Conservation (phyloP, 768 basidiomycete species). For the Naganishia randhawae region DNA sequence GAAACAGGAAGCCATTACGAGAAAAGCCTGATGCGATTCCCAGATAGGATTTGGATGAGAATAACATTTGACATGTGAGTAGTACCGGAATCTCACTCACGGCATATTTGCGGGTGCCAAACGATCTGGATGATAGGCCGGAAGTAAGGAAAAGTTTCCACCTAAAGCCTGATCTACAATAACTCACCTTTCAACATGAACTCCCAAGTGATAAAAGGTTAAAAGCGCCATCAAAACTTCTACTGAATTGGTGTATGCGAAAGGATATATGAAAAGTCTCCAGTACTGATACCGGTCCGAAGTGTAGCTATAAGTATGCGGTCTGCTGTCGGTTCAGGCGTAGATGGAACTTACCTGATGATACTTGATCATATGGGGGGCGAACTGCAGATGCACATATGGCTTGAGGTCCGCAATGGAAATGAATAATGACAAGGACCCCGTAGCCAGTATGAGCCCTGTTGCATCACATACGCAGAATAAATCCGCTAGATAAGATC, state of each 20-base stretch:
- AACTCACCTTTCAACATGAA: slow-evolving; percentile 65
- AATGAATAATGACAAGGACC: slow-evolving; percentile 66
- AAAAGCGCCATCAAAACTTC: slow-evolving; percentile 75
- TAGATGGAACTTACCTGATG: slow-evolving; percentile 64
- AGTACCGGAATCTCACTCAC: too few relatives aligned
- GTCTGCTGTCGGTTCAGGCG: neutral
- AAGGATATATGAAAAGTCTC: slow-evolving; percentile 69
- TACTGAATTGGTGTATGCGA: slow-evolving; percentile 77
- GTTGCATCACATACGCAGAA: neutral
- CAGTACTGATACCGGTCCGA: slow-evolving; percentile 62
- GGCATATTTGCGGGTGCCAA: slow-evolving; percentile 81
- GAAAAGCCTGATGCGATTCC: slow-evolving; percentile 84
- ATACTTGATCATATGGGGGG: slow-evolving; percentile 83
- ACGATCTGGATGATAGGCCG: too few relatives aligned
- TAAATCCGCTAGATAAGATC: neutral
- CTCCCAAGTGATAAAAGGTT: slow-evolving; percentile 65
- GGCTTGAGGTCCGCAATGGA: slow-evolving; percentile 83
- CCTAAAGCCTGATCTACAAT: neutral
- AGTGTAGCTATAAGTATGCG: neutral
- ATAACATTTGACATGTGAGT: too few relatives aligned
- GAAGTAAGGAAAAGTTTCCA: too few relatives aligned
- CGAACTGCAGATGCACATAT: slow-evolving; percentile 81
- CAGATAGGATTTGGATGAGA: too few relatives aligned
- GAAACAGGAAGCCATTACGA: slow-evolving; percentile 64
- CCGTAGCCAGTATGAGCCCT: slow-evolving; percentile 75